Base-by-base conservation (phyloP, 805 yeast genomes). In the Grigorovia yakushimaensis region DNA sequence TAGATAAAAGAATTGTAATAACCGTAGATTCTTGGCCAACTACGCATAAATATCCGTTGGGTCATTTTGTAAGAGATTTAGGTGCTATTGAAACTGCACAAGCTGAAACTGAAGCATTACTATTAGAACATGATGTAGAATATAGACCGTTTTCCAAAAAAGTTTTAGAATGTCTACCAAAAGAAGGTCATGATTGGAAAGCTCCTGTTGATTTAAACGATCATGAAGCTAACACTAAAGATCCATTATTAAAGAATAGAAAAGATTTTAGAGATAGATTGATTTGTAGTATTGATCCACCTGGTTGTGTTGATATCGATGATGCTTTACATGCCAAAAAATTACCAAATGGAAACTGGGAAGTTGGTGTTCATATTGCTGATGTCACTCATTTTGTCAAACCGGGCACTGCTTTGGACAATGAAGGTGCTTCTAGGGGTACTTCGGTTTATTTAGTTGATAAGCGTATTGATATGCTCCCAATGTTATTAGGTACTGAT, bases 331-430 rank as follows among this genome's bases (percentile, higher is more conserved):
- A 93, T 62, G 98, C 98, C 0, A 71, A 76, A 52, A 62, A 64
- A 46, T 73, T 93, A 44, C 88, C 95, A 1, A 93, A 93, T 64
- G 98, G 98, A 0, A 87, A 91, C 62, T 88, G 78, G 72, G 96
- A 93, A 64, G 95, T 93, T 48, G 99, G 99, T 60, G 99, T 93
- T 27, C 99, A 93, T 62, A 93, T 93, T 70, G 99, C 99, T 9
- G 99, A 93, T 68, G 99, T 93, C 27, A 87, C 98, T 1, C 95
- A 93, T 68, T 93, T 93, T 61, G 98, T 93, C 42, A 88, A 88
- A 66, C 83, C 98, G 0, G 84, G 82, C 52, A 88, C 96, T 3
- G 82, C 98, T 0, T 73, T 93, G 50, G 98, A 93, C 63, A 83
- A 79, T 41, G 99, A 93, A 68, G 99, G 97, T 66, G 95, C 98